These are phyloP conservation scores for Leptosphaerulina australis DNA, from an alignment of 2,329 filamentous ascomycete species.

Conservation along the genomic window DNA sequence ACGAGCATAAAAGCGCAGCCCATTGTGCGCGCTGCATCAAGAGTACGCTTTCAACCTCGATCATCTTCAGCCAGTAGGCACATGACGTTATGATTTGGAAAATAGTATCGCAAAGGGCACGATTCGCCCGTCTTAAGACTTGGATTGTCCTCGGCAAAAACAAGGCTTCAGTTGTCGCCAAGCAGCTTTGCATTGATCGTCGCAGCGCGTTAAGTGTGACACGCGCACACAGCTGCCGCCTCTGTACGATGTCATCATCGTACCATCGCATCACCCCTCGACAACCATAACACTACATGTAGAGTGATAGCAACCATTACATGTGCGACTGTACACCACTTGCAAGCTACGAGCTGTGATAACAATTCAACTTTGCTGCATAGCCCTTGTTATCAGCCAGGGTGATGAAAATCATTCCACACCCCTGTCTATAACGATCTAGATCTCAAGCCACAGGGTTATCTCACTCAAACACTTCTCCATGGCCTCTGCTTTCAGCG, in stretches of 20 bases:
- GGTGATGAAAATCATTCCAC: conserved; percentile 8
- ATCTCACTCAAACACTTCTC: conserved; percentile 12
- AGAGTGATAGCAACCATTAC: conserved; percentile 5
- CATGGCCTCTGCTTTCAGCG: conserved; percentile 15
- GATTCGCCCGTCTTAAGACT: background rate
- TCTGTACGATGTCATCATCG: conserved; percentile 17
- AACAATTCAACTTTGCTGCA: conserved; percentile 1
- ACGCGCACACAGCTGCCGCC: conserved; percentile 2
- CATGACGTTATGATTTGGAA: conserved; percentile 22
- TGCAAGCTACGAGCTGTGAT: conserved; percentile 1
- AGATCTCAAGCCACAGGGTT: conserved; percentile 23
- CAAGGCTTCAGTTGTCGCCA: conserved; percentile 19
- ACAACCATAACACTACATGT: conserved; percentile 9
- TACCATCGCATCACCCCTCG: conserved; percentile 3
- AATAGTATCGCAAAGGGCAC: conserved; percentile 7
- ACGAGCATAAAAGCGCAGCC: conserved; percentile 7
- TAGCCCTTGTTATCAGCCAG: conserved; percentile 11
- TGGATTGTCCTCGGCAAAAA: conserved; percentile 12
- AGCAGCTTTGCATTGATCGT: conserved; percentile 9
- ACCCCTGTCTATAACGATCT: conserved; percentile 18
- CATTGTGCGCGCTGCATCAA: conserved; percentile 16
- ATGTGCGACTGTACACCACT: conserved; percentile 11
- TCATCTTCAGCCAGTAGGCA: conserved; percentile 18
- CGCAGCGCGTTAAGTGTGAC: conserved; percentile 6
- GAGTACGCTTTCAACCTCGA: conserved; percentile 16